phyloP scores from a whole-genome alignment of 306 rosid species.

The Cucumis melo region DNA sequence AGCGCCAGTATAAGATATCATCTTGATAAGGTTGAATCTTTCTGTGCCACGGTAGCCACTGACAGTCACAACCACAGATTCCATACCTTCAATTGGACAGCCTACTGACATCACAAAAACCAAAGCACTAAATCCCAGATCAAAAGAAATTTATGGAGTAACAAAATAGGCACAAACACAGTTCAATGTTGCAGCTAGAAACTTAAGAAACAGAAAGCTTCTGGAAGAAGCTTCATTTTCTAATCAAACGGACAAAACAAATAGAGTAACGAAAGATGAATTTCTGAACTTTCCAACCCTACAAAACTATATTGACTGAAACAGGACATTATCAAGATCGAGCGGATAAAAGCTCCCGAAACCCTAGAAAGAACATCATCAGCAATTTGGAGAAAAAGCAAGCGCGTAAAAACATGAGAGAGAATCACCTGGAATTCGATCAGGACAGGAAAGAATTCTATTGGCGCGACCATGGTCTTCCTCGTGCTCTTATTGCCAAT shows the following conservation, averaged over 20 bases:
- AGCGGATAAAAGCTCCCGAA: not conserved
- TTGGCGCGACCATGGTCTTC: not conserved
- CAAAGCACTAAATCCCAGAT: not conserved
- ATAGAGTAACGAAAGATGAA: not conserved
- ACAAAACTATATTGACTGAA: not conserved
- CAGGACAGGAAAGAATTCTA: not conserved
- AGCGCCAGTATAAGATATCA: slow-evolving; percentile 55
- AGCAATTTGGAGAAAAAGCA: not conserved
- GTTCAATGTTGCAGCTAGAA: not conserved
- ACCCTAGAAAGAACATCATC: not conserved
- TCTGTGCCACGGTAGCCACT: slow-evolving; percentile 70
- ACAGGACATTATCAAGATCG: not conserved
- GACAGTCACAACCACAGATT: slow-evolving; percentile 63
- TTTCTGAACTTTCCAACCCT: not conserved
- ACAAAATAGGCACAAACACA: not conserved
- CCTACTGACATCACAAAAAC: slow-evolving; percentile 11
- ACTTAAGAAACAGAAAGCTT: not conserved
- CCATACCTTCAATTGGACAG: slow-evolving; percentile 46
- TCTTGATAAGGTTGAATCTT: slow-evolving; percentile 57
- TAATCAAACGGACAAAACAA: not conserved
- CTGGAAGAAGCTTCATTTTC: not conserved
- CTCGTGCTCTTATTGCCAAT: not conserved
- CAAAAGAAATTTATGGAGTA: not conserved
- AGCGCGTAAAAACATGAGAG: not conserved
- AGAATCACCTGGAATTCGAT: not conserved